A percentile compares a stretch with the other conserved stretches of the same genome.
phyloP scores from a whole-genome alignment of 1,284 basidiomycete genomes.

The Gomphus sp. region DNA sequence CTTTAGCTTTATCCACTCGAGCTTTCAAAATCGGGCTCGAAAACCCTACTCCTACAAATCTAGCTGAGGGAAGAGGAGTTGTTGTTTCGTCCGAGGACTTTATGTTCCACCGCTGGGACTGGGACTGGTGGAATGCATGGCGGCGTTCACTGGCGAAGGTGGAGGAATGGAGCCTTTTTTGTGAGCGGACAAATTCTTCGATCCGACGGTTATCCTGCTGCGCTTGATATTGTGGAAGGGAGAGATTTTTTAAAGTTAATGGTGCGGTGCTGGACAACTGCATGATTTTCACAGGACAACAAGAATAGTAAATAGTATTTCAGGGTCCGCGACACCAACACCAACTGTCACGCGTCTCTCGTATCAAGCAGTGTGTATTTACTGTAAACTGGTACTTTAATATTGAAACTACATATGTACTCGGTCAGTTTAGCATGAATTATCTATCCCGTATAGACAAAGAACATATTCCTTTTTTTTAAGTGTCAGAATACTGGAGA shows the following conservation, averaged over 20 bases:
- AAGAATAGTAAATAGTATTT: background rate
- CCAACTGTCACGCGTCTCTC: too few relatives aligned
- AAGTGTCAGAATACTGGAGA: slow-evolving; percentile 2
- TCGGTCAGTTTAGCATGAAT: background rate
- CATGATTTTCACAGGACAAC: slow-evolving; percentile 14
- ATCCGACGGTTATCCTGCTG: slow-evolving; percentile 5
- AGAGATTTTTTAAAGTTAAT: background rate
- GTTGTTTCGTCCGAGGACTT: background rate
- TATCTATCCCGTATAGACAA: slow-evolving; percentile 23
- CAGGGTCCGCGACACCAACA: background rate
- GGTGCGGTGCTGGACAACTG: slow-evolving; percentile 17
- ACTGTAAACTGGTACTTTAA: background rate
- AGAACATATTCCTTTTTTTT: slow-evolving; percentile 23
- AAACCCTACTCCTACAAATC: slow-evolving; percentile 5
- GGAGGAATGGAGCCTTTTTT: slow-evolving; percentile 5
- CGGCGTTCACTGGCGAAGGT: background rate
- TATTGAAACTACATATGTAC: background rate
- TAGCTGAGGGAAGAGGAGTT: background rate
- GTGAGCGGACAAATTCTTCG: slow-evolving; percentile 13
- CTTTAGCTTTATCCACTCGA: background rate
- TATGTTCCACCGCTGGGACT: background rate
- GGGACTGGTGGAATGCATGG: background rate
- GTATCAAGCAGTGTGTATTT: too few relatives aligned
- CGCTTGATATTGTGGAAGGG: background rate
- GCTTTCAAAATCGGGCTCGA: slow-evolving; percentile 15